These are phyloP conservation scores for Nakaseomyces bracarensis DNA, from an alignment of 1,139 yeast species.

Conservation along the genomic window DNA sequence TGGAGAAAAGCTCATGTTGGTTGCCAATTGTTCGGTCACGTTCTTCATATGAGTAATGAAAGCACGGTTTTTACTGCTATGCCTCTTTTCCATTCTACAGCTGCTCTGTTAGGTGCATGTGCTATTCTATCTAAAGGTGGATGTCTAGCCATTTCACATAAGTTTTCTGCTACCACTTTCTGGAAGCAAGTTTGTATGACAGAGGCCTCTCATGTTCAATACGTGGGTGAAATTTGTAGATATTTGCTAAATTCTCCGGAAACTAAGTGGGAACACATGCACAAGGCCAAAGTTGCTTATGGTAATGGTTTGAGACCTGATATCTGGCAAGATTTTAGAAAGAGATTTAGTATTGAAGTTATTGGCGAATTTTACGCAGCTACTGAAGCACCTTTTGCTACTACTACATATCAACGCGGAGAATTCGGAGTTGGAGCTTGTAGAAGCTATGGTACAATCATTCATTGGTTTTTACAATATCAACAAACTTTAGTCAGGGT, in stretches of 20 bases:
- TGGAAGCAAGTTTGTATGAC: constrained; percentile 82
- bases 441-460: constrained; percentile 67
- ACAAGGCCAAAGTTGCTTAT: constrained; percentile 62
- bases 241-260: constrained; percentile 63
- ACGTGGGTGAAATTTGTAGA: constrained; percentile 94
- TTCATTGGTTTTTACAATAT: constrained; percentile 45
- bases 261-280: constrained; percentile 57
- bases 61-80: constrained; percentile 78
- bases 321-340: constrained; percentile 76
- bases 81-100: constrained; percentile 96
- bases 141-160: constrained; percentile 67
- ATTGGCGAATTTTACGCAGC: constrained; percentile 93
- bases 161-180: constrained; percentile 75
- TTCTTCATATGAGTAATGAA: constrained; percentile 48
- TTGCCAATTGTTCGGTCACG: constrained; percentile 57
- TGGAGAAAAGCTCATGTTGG: constrained; percentile 80
- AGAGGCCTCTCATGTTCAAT: constrained; percentile 75
- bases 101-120: constrained; percentile 77
- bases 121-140: constrained; percentile 68
- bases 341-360: constrained; percentile 62
- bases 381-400: constrained; percentile 86
- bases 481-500: constrained; percentile 61
- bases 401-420: constrained; percentile 74
- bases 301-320: constrained; percentile 95
- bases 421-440: constrained; percentile 85